Base-by-base conservation (phyloP, 257 asterid genomes). In the Scutellaria baicalensis region DNA sequence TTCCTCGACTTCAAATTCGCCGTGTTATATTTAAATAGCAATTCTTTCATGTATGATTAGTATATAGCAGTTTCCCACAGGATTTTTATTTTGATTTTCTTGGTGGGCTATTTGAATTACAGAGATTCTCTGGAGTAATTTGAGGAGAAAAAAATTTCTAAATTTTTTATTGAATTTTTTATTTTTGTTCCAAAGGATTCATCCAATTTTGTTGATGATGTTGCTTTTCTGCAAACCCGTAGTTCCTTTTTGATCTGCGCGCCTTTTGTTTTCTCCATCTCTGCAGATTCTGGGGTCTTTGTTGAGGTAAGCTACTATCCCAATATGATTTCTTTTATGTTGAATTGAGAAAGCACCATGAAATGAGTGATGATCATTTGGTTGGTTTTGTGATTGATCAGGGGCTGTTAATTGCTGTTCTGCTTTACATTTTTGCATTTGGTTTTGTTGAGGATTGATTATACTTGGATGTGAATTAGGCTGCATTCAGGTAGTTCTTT, bases 221-320 rank as follows among this genome's bases (percentile, higher is more conserved):
- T 59, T 78, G 44, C 74, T 70, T 70, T 80, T 79, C 61, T 36
- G 68, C 68, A 69, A 77, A 62, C 50, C 65, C 58, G 42, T 38
- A 23, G 54, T 48, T 76, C 33, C 39, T 50, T 59, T 66, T 66
- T 72, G 85, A 82, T 69, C 87, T 60, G 87, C 76, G 82, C 48
- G 74, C 63, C 75, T 72, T 66, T 60, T 69, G 72, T 64, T 69
- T 79, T 73, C 54, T 48, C 68, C 52, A 51, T 47, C 73, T 51
- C 54, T 73, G 83, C 79, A 43, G 88, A 83, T 73, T 80, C 71
- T 69, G 73, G 79, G 73, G 65, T 59, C 64, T 52, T 16, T 51
- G 20, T 68, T 65, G 57, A 87, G 85, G 96, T 79, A 64, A 83
- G 86, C 63, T 39, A 66, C 49, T 74, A n/a, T n/a, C n/a, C n/a